phyloP scores from a whole-genome alignment of 495 filamentous ascomycete genomes.

The Pseudomonodictys pantanalensis region DNA sequence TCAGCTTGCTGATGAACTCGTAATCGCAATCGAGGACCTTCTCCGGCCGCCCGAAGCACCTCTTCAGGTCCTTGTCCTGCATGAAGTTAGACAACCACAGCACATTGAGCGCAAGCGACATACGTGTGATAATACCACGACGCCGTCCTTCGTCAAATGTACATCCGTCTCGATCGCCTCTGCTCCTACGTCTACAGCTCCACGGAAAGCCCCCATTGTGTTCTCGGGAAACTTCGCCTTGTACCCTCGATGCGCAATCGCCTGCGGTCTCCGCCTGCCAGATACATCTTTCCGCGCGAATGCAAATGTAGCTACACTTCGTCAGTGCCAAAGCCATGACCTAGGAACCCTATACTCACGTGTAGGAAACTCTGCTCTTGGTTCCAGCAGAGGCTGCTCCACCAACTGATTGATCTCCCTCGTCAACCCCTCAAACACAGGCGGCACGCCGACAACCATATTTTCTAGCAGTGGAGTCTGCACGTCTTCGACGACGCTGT shows the following conservation, averaged over 20 bases:
- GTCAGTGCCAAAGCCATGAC: slow-evolving; percentile 5
- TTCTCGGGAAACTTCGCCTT: slow-evolving; percentile 81
- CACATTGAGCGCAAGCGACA: slow-evolving; percentile 25
- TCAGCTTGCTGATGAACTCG: slow-evolving; percentile 63
- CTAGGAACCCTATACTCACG: slow-evolving; percentile 8
- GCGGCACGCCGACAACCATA: slow-evolving; percentile 24
- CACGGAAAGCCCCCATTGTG: slow-evolving; percentile 71
- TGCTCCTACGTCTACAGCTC: slow-evolving; percentile 67
- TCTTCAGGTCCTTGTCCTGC: slow-evolving; percentile 70
- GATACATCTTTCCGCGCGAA: slow-evolving; percentile 34
- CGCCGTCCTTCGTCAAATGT: slow-evolving; percentile 75
- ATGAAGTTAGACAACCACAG: slow-evolving; percentile 9
- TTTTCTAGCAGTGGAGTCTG: slow-evolving; percentile 25
- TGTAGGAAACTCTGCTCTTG: slow-evolving; percentile 22
- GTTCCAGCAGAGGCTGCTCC: slow-evolving; percentile 25
- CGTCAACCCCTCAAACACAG: slow-evolving; percentile 26
- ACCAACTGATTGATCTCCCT: slow-evolving; percentile 26
- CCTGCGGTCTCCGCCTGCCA: slow-evolving; percentile 59
- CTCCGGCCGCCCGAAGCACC: slow-evolving; percentile 71
- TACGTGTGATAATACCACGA: slow-evolving; percentile 84
- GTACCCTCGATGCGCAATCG: slow-evolving; percentile 84
- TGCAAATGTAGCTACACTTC: slow-evolving; percentile 32
- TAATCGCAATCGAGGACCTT: slow-evolving; percentile 74
- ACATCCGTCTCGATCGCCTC: slow-evolving; percentile 87
- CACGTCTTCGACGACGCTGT: neutral